Percentiles rank a stretch among this genome's conserved stretches.
Evolutionary conservation across 1,284 basidiomycete species (phyloP).

Genomic region (Pulchroboletus neoregius): DNA sequence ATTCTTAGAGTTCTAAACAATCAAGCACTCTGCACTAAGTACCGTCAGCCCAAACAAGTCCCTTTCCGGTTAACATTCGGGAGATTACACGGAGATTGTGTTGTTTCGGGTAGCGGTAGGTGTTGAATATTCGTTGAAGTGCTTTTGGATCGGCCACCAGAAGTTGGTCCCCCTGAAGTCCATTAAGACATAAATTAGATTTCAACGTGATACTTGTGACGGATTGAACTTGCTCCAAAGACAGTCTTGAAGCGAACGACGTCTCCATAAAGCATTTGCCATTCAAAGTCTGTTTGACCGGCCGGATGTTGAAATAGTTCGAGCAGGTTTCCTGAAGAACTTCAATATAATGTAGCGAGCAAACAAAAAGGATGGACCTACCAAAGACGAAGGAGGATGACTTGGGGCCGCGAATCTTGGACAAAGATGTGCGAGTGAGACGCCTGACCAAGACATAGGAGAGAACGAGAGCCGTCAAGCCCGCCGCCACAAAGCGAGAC

Average conservation of each 20-base stretch:
- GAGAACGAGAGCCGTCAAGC: conserved; percentile 8
- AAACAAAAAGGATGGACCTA: conserved; percentile 2
- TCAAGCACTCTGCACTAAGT: too few relatives aligned
- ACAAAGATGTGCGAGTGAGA: conserved; percentile 20
- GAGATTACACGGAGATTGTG: not conserved
- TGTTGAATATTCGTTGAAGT: not conserved
- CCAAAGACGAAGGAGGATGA: conserved; percentile 34
- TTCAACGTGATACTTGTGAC: not conserved
- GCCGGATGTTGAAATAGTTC: conserved; percentile 26
- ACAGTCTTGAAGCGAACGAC: conserved; percentile 28
- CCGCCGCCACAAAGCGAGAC: not conserved
- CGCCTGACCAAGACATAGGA: conserved; percentile 15
- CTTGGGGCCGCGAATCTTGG: conserved; percentile 31
- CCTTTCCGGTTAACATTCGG: not conserved
- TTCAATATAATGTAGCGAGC: not conserved
- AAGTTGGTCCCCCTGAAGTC: conserved; percentile 14
- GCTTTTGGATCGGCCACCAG: conserved; percentile 2
- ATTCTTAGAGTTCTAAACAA: too few relatives aligned
- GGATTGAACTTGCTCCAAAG: conserved; percentile 21
- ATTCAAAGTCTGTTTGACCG: conserved; percentile 32
- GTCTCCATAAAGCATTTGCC: conserved; percentile 32
- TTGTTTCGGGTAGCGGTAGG: not conserved
- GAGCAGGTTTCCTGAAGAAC: conserved; percentile 23
- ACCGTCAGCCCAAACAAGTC: conserved; percentile 1
- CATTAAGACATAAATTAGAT: not conserved